Conservation (phyloP, 2,329 filamentous ascomycete species). For the Talaromyces amestolkiae region DNA sequence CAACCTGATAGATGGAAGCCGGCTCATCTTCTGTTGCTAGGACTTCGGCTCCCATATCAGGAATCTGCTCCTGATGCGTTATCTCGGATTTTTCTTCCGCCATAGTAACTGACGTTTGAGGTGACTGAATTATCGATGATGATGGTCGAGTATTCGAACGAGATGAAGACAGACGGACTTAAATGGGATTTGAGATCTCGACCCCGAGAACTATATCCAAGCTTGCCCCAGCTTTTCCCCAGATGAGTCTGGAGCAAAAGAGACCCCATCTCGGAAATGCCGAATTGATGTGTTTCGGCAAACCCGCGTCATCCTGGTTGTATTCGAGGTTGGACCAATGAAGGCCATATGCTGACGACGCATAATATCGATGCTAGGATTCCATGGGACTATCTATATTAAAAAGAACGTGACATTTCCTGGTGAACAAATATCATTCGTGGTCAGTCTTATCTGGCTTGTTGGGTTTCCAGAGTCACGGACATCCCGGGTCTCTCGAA, state of each 20-base stretch:
- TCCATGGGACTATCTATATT: not conserved
- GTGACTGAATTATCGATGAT: not conserved
- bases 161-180: not conserved
- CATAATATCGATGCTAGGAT: not conserved
- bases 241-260: not conserved
- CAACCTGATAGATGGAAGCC: conserved; percentile 10
- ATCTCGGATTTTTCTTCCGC: not conserved
- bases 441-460: too few species aligned
- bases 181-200: not conserved
- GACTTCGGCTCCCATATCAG: not conserved
- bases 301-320: not conserved
- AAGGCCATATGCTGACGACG: not conserved
- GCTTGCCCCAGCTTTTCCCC: not conserved
- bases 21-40: conserved; percentile 8
- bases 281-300: not conserved
- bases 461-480: not conserved
- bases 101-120: not conserved
- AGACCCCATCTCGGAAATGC: not conserved
- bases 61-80: not conserved
- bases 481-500: not conserved
- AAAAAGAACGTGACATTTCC: not conserved
- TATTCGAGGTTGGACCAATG: not conserved
- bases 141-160: not conserved
- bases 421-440: not conserved
- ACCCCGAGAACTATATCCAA: not conserved